phyloP scores from a whole-genome alignment of 176 grass and related monocot species.

The Otatea glauca region DNA sequence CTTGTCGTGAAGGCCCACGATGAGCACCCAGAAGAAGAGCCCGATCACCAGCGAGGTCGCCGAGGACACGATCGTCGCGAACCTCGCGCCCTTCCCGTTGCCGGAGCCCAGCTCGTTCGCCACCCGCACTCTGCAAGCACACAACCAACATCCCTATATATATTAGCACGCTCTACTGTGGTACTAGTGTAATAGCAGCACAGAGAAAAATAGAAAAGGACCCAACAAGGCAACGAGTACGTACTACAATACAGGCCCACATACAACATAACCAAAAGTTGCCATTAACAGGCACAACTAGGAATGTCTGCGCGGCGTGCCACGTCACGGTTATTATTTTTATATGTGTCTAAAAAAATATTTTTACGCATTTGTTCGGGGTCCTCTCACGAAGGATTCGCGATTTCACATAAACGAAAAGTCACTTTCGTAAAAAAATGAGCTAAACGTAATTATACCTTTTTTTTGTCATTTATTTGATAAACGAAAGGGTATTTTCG shows the following conservation, averaged over 20 bases:
- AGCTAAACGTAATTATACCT: too few species aligned
- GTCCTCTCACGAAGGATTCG: too few species aligned
- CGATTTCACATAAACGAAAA: too few species aligned
- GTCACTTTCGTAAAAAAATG: too few species aligned
- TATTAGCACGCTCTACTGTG: background rate
- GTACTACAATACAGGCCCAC: background rate
- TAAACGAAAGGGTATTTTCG: too few species aligned
- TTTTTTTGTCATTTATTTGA: too few species aligned
- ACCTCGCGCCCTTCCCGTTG: slow-evolving; percentile 79
- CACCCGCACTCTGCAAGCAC: slow-evolving; percentile 65
- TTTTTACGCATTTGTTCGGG: too few species aligned
- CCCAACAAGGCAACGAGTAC: background rate
- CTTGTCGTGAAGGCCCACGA: slow-evolving; percentile 82
- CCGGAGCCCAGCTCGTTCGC: slow-evolving; percentile 90
- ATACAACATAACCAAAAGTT: background rate
- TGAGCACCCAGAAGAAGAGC: slow-evolving; percentile 81
- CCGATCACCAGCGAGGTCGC: slow-evolving; percentile 77
- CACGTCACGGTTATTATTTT: too few species aligned
- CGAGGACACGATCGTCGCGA: slow-evolving; percentile 74
- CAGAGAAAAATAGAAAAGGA: background rate
- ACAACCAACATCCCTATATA: background rate
- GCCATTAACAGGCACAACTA: background rate
- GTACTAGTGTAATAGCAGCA: background rate
- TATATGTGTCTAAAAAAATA: too few species aligned
- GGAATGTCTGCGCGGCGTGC: too few species aligned